Evolutionary conservation across 768 basidiomycete species (phyloP).

Genomic region (Boletus pseudo-olivaceus): DNA sequence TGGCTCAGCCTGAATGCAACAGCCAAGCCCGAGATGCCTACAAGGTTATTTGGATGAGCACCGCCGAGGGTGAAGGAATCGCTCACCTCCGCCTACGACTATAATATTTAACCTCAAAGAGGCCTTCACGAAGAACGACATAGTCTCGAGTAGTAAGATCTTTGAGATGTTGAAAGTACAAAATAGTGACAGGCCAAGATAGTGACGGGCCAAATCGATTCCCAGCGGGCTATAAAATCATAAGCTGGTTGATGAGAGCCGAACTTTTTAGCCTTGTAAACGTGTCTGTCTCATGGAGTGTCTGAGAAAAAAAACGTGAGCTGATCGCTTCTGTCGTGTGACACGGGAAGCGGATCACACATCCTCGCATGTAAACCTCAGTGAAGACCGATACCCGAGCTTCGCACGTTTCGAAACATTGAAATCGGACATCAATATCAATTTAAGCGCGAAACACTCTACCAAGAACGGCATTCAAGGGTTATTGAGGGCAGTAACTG

Average conservation of each 20-base stretch:
- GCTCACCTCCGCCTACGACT: constrained; percentile 20
- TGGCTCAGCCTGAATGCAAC: constrained; percentile 50
- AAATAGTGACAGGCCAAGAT: background rate
- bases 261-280: background rate
- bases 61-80: background rate
- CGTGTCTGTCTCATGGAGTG: background rate
- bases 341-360: background rate
- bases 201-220: background rate
- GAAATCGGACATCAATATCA: background rate
- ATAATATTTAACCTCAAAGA: constrained; percentile 10
- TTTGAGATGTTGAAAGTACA: background rate
- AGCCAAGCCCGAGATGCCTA: constrained; percentile 49
- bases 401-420: background rate
- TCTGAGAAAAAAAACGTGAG: background rate
- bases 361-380: background rate
- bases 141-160: background rate
- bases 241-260: background rate
- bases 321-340: constrained; percentile 8
- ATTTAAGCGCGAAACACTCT: background rate
- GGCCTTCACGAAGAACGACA: constrained; percentile 11
- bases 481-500: no score
- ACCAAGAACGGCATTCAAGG: background rate
- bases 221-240: background rate
- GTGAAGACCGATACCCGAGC: background rate
- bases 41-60: background rate